A percentile compares a stretch with the other conserved stretches of the same genome.
Conservation (phyloP, 768 basidiomycete genomes). For the Russula sp. region DNA sequence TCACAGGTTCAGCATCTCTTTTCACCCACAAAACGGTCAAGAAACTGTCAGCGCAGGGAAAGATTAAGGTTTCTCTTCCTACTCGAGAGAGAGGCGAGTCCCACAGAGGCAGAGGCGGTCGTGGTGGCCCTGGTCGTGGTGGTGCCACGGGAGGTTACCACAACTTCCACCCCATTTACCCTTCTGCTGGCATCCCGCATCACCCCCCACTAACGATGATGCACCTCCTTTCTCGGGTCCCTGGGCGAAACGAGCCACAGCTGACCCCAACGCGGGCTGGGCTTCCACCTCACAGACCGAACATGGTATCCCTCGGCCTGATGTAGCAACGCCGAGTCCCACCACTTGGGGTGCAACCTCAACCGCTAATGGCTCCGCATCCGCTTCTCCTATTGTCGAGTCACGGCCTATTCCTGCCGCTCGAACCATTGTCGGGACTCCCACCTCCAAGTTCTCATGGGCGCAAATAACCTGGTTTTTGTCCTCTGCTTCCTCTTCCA, state of each 20-base stretch:
- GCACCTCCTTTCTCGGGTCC: conserved; percentile 26
- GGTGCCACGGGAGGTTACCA: conserved; percentile 41
- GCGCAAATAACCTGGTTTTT: conserved; percentile 75
- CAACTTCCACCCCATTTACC: conserved; percentile 36
- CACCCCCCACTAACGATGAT: conserved; percentile 18
- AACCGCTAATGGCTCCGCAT: conserved; percentile 27
- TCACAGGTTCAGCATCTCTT: conserved; percentile 54
- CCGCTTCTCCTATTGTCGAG: conserved; percentile 32
- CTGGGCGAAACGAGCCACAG: conserved; percentile 25
- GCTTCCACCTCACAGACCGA: conserved; percentile 28
- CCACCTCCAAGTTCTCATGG: conserved; percentile 77
- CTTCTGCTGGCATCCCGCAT: conserved; percentile 28
- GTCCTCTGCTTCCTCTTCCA: not conserved
- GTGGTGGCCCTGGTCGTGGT: conserved; percentile 42
- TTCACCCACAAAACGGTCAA: conserved; percentile 84
- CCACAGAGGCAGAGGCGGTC: conserved; percentile 61
- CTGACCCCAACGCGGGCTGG: not conserved
- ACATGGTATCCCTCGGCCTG: conserved; percentile 30
- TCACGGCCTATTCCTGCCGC: conserved; percentile 25
- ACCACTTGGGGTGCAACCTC: conserved; percentile 31
- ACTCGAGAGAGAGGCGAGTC: conserved; percentile 45
- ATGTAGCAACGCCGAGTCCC: conserved; percentile 26
- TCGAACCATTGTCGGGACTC: conserved; percentile 42
- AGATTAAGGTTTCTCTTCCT: conserved; percentile 48
- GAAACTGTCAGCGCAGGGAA: conserved; percentile 42